Percentiles rank a stretch among this genome's conserved stretches.
Conservation (phyloP, 768 basidiomycete genomes). For the Termitomyces sp. region DNA sequence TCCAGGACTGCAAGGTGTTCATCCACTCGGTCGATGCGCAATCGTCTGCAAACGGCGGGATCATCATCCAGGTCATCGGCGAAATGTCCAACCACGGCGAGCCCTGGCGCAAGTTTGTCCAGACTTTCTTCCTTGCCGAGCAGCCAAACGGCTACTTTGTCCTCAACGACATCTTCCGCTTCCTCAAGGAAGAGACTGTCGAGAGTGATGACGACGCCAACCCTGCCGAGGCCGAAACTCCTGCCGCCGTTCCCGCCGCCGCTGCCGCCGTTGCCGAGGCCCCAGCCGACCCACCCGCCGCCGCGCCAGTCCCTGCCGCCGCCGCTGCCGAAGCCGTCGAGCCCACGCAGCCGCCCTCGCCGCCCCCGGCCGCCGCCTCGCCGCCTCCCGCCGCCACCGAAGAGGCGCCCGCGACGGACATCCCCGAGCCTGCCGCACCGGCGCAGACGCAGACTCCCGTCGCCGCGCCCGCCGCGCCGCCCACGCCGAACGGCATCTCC, state of each 20-base stretch:
- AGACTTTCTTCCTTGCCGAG: slow-evolving; percentile 99
- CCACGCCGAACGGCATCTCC: slow-evolving; percentile 25
- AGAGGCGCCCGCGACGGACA: slow-evolving; percentile 36
- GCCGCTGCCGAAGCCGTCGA: slow-evolving; percentile 26
- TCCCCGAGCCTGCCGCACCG: slow-evolving; percentile 26
- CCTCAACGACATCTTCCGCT: slow-evolving; percentile 99
- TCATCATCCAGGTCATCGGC: slow-evolving; percentile 98
- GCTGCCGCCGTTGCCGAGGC: slow-evolving; percentile 20
- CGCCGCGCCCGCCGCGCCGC: slow-evolving; percentile 27
- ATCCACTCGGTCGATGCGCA: slow-evolving; percentile 98
- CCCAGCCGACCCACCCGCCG: slow-evolving; percentile 14
- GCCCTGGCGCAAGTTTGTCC: slow-evolving; percentile 97
- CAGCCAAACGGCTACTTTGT: slow-evolving; percentile 99
- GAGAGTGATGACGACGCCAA: slow-evolving; percentile 45
- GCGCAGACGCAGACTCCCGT: slow-evolving; percentile 22
- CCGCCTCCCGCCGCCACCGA: slow-evolving; percentile 25
- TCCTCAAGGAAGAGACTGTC: slow-evolving; percentile 91
- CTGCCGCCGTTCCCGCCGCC: slow-evolving; percentile 6
- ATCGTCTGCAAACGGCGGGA: slow-evolving; percentile 89
- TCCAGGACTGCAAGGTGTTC: slow-evolving; percentile 97
- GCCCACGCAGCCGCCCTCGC: slow-evolving; percentile 32
- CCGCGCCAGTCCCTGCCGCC: slow-evolving; percentile 27
- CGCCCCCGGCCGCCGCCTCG: slow-evolving; percentile 25
- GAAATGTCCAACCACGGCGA: slow-evolving; percentile 95
- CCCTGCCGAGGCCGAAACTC: background rate